Base-by-base conservation (phyloP, 768 basidiomycete species). In the Hortiboletus flavorubellus region DNA sequence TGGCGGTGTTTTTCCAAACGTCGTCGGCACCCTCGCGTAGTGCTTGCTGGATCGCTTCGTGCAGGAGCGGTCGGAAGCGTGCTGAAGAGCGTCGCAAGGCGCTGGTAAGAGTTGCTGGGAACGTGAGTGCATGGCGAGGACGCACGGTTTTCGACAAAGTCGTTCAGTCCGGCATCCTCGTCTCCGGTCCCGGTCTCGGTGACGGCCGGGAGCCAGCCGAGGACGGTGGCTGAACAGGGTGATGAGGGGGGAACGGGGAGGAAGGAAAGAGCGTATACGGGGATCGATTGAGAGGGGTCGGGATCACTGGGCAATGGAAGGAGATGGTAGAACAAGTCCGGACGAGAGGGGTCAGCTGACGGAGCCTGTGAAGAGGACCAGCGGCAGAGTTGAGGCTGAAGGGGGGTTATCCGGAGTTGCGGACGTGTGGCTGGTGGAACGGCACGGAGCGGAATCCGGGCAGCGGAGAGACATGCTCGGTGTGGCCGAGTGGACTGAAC, bases 71-170 rank as follows among this genome's bases (percentile, higher is more conserved):
- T 23, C 83, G 69, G 66, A 92, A 91, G 31, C 70, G 72, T 8
- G 78, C 90, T 91, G 58, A 37, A 53, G 42, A 30, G 47, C 16
- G 50, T 43, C 14, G 52, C 45, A 21, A 49, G 35, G 9, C 4
- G 26, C 23, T 41, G 31, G 42, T 21, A 5, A 41, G 39, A 26
- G 14, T 44, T 7, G 43, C 6, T 16, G 4, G 2, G 23, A 12
- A 37, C 4, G 29, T 23, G 14, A 3, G 29, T 14, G 53, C 8
- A 18, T 16, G 7, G 26, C 7, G 14, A 31, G 8, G 11, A 67
- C 87, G 60, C 64, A 91, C 91, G 62, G 64, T 92, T 93, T 62
- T 84, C 83, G 50, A 73, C 70, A 60, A 92, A 91, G 66, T 91
- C 89, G 51, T 84, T 81, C 58, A 91, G 66, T 5, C 83, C 82